A percentile compares a stretch with the other conserved stretches of the same genome.
These are phyloP conservation scores for Termitomyces sp. DNA, from an alignment of 768 basidiomycete species.

Conservation along the genomic window DNA sequence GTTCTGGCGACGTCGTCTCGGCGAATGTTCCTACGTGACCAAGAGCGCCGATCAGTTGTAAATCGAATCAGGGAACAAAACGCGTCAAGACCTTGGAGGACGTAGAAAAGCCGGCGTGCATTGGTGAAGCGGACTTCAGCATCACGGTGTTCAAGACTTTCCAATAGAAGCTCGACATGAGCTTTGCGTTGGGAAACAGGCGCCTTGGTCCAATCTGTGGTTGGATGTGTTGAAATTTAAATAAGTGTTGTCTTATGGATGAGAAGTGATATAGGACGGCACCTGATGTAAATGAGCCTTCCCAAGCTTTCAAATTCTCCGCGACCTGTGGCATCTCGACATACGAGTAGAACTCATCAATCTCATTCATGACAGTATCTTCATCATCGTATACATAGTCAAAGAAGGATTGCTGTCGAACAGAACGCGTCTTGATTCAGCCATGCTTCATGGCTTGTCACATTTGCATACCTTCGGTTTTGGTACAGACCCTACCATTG, in stretches of 20 bases:
- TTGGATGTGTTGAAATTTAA: not conserved
- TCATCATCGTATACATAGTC: conserved; percentile 96
- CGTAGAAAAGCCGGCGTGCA: conserved; percentile 82
- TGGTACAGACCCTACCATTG: conserved; percentile 60
- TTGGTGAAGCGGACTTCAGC: conserved; percentile 82
- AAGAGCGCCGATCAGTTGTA: conserved; percentile 3
- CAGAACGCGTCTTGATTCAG: conserved; percentile 9
- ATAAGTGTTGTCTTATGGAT: conserved; percentile 5
- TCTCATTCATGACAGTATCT: conserved; percentile 91
- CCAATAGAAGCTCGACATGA: conserved; percentile 76
- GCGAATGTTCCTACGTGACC: conserved; percentile 69
- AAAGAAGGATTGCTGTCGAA: conserved; percentile 71
- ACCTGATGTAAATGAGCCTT: conserved; percentile 79
- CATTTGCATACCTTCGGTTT: conserved; percentile 62
- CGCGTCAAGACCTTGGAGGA: conserved; percentile 72
- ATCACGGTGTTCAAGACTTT: conserved; percentile 84
- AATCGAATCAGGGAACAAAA: not conserved
- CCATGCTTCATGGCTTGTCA: conserved; percentile 2
- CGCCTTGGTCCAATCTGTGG: conserved; percentile 72
- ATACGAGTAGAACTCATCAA: conserved; percentile 98
- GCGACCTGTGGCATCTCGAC: conserved; percentile 89
- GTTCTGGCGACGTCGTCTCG: conserved; percentile 87
- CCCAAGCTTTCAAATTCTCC: conserved; percentile 85
- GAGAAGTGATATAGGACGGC: conserved; percentile 17
- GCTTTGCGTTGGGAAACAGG: conserved; percentile 55